phyloP scores from a whole-genome alignment of 305 asterid species.

The Solanum hybrid region DNA sequence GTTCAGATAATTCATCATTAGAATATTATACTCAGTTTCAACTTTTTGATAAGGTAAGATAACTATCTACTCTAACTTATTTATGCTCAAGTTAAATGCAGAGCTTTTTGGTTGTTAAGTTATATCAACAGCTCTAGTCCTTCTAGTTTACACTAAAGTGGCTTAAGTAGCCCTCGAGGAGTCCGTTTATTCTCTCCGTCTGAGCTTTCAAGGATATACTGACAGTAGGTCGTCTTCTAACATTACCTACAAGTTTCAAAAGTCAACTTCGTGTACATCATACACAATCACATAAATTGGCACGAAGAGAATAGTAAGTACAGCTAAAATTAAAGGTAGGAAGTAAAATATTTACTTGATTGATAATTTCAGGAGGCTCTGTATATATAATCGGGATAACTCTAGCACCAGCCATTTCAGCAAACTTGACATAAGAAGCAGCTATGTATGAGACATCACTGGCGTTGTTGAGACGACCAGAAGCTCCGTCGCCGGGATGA shows the following conservation, averaged over 20 bases:
- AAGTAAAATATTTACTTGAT: constrained; percentile 24
- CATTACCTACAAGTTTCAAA: neutral
- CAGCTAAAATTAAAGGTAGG: neutral
- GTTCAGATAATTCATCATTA: neutral
- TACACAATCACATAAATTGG: neutral
- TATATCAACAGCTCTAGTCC: neutral
- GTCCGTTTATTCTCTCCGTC: neutral
- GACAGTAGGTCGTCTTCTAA: neutral
- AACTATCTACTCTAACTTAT: neutral
- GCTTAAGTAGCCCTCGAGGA: neutral
- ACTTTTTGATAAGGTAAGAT: neutral
- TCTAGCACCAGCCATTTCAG: constrained; percentile 91
- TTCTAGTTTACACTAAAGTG: neutral
- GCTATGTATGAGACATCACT: constrained; percentile 78
- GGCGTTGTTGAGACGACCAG: constrained; percentile 66
- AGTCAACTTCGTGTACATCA: neutral
- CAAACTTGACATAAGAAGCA: constrained; percentile 93
- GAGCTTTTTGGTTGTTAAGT: neutral
- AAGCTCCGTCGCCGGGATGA: constrained; percentile 99
- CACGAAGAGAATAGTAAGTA: neutral
- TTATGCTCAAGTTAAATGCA: neutral
- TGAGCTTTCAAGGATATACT: neutral
- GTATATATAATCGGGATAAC: constrained; percentile 81
- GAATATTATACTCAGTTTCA: neutral
- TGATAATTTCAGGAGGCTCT: constrained; percentile 53